Conservation (phyloP, 1,139 yeast species). For the Taiozyma sp. region DNA sequence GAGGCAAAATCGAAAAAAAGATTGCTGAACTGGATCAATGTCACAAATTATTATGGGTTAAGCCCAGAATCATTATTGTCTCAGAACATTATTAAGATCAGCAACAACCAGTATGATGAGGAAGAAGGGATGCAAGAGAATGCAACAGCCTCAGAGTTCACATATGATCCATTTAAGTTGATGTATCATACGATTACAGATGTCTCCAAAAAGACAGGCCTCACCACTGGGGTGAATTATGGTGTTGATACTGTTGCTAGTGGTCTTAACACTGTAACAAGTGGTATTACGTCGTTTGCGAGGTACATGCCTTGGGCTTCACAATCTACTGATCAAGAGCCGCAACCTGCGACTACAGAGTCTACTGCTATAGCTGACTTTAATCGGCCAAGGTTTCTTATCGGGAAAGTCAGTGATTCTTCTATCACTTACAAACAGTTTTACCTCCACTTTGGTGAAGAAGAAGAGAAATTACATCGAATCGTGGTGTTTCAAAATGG, state of each 20-base stretch:
- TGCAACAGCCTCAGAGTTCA: constrained; percentile 5
- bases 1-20: constrained; percentile 6
- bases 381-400: constrained; percentile 5
- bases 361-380: not conserved
- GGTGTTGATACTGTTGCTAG: constrained; percentile 15
- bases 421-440: constrained; percentile 15
- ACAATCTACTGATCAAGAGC: not conserved
- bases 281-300: constrained; percentile 9
- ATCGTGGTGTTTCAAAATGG: constrained; percentile 13
- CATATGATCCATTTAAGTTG: constrained; percentile 24
- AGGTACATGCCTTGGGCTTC: constrained; percentile 16
- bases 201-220: constrained; percentile 16
- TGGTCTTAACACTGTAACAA: constrained; percentile 7
- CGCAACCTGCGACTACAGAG: not conserved
- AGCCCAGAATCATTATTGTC: constrained; percentile 11
- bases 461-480: constrained; percentile 12
- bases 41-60: constrained; percentile 12
- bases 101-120: not conserved
- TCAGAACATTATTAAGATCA: constrained; percentile 9
- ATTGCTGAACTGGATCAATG: constrained; percentile 18
- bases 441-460: constrained; percentile 12
- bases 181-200: constrained; percentile 19
- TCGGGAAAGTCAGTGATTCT: constrained; percentile 13
- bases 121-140: not conserved
- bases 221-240: constrained; percentile 18